Conservation (phyloP, 495 filamentous ascomycete species). For the Penicillium bovifimosum region DNA sequence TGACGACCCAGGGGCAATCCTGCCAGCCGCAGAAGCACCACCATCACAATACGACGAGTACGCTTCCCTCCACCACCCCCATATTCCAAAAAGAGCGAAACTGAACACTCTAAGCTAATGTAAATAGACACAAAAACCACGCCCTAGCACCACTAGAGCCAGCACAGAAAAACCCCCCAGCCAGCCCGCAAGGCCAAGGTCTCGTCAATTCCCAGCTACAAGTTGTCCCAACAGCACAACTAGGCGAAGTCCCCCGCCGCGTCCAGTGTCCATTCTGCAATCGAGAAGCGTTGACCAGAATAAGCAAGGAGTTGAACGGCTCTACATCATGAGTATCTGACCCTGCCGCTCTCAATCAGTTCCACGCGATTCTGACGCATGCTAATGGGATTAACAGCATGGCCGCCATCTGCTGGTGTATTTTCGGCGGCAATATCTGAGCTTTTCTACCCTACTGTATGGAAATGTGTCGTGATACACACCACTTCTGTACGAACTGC, state of each 20-base stretch:
- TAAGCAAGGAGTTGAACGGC: slow-evolving; percentile 11
- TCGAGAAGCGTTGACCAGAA: slow-evolving; percentile 6
- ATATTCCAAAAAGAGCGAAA: not conserved
- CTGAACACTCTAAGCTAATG: not conserved
- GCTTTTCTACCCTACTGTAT: slow-evolving; percentile 16
- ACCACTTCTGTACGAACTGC: slow-evolving; percentile 17
- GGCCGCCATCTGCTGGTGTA: slow-evolving; percentile 14
- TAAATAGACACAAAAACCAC: not conserved
- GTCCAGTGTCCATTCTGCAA: slow-evolving; percentile 15
- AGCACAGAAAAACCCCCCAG: not conserved
- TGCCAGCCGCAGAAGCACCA: not conserved
- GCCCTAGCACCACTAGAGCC: not conserved
- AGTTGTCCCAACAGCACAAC: not conserved
- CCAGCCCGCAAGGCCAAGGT: not conserved
- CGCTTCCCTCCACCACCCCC: no score
- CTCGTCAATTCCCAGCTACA: no score
- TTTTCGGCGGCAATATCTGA: slow-evolving; percentile 13
- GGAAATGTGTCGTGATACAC: slow-evolving; percentile 16
- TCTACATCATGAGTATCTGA: slow-evolving; percentile 8
- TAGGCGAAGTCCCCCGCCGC: slow-evolving; percentile 7
- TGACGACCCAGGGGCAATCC: not conserved
- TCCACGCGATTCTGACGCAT: not conserved
- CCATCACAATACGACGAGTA: slow-evolving; percentile 4
- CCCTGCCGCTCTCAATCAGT: no score
- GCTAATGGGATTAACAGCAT: slow-evolving; percentile 9